Evolutionary conservation across 306 rosid genomes (phyloP).

Genomic region (Ormosia emarginata): DNA sequence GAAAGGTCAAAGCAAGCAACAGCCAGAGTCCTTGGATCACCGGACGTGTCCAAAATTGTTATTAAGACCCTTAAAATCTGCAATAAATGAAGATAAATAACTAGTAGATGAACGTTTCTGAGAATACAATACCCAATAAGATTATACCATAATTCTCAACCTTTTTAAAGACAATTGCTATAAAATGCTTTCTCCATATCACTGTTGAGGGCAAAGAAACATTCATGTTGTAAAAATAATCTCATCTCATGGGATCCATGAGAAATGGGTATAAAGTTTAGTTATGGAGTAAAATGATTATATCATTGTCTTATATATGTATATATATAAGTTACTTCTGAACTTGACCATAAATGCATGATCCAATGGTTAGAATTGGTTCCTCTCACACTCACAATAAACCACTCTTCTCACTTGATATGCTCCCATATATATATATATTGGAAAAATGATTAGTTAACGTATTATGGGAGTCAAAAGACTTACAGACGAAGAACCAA

Average conservation of each 20-base stretch:
- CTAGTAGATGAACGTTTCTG: neutral
- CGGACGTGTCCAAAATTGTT: constrained; percentile 83
- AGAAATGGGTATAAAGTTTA: neutral
- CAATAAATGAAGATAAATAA: constrained; percentile 23
- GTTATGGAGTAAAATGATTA: too few relatives aligned
- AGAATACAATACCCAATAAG: neutral
- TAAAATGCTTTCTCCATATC: neutral
- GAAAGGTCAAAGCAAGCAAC: constrained; percentile 94
- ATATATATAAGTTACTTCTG: too few relatives aligned
- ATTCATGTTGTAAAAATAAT: neutral
- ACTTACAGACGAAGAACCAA: neutral
- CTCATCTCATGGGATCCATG: neutral
- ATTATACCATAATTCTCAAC: neutral
- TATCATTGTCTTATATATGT: too few relatives aligned
- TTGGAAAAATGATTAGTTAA: neutral
- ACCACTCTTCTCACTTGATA: too few relatives aligned
- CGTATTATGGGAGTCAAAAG: neutral
- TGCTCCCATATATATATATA: too few relatives aligned
- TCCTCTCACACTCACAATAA: too few relatives aligned
- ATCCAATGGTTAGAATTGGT: too few relatives aligned
- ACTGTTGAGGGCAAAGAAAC: neutral
- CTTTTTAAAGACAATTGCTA: neutral
- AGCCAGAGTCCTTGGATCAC: constrained; percentile 81
- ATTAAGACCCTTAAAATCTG: constrained; percentile 89
- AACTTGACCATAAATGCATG: too few relatives aligned